Evolutionary conservation across 352 stramenopile genomes (phyloP), one percentile per base, ranked within the genome.

Genomic region (Phytophthora sansomeana): DNA sequence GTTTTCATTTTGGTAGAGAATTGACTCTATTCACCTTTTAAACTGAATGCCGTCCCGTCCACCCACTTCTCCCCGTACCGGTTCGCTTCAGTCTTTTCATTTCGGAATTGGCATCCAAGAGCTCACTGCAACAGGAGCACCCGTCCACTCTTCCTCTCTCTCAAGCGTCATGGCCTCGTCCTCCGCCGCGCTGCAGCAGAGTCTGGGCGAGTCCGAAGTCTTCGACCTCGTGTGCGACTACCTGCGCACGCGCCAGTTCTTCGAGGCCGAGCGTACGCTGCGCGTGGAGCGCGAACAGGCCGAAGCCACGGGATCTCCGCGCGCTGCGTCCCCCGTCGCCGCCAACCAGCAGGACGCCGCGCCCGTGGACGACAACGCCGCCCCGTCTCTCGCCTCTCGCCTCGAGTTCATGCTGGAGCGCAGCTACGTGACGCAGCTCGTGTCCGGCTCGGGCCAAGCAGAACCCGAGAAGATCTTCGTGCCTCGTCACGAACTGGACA

Each of bases 151-250:
- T 50, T 52, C 38, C 46, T 14, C 8, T 19, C 4, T 26, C 28
- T 39, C 13, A 58, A 39, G 11, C 35, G 17, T 41, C 16, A 83
- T 85, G 68, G 81, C 81, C 24, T 91, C 83, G 5, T 90, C 83
- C 19, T 86, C 77, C 14, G 63, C 81, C 0, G 80, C 81, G 43
- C 66, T 93, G 30, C 87, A 94, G 70, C 87, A 95, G 68, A 91
- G 72, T 50, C 64, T 95, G 8, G 87, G 87, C 46, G 87, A 95
- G 62, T 83, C 85, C 4, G 87, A 95, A 72, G 87, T 95, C 16
- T 95, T 95, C 56, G 87, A 95, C 61, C 84, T 95, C 55, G 87
- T 95, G 10, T 95, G 87, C 66, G 87, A 95, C 71, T 95, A 95
- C 71, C 70, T 95, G 52, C 87, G 87, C 61, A 94, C 87, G 47